These are phyloP conservation scores for Dissoconium aciculare DNA, from an alignment of 2,329 filamentous ascomycete genomes.

Conservation along the genomic window DNA sequence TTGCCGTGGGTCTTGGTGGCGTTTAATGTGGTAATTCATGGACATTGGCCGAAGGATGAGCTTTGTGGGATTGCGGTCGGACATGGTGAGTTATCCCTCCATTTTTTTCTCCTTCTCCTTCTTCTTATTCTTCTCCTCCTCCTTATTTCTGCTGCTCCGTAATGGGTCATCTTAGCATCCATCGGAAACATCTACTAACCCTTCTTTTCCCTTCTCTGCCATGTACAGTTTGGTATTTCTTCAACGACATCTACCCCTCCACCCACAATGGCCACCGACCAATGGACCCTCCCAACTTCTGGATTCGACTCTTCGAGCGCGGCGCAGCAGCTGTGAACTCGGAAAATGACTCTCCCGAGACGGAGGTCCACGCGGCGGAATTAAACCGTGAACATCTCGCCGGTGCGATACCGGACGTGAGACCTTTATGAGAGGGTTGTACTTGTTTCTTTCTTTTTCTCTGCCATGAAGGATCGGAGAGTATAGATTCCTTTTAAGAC, in stretches of 20 bases:
- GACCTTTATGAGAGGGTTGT: too few relatives aligned
- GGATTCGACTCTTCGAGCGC: constrained; percentile 66
- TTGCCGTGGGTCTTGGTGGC: constrained; percentile 90
- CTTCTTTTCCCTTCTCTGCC: too few relatives aligned
- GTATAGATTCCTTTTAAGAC: too few relatives aligned
- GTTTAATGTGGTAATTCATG: constrained; percentile 84
- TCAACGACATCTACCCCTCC: constrained; percentile 88
- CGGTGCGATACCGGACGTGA: constrained; percentile 17
- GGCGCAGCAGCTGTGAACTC: constrained; percentile 17
- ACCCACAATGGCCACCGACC: constrained; percentile 73
- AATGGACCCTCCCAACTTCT: constrained; percentile 79
- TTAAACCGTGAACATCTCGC: constrained; percentile 18
- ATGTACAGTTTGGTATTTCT: constrained; percentile 87
- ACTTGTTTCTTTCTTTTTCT: too few relatives aligned
- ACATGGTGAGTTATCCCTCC: constrained; percentile 46
- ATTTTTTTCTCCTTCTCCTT: constrained; percentile 1
- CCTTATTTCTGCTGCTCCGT: too few relatives aligned
- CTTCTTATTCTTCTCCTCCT: too few relatives aligned
- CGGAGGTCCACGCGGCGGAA: constrained; percentile 19
- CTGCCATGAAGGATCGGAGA: too few relatives aligned
- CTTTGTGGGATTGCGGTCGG: constrained; percentile 89
- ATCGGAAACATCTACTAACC: constrained; percentile 1
- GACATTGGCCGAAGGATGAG: constrained; percentile 83
- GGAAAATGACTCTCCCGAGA: constrained; percentile 12
- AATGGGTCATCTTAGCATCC: too few relatives aligned